Conservation (phyloP, 306 rosid species). For the Vigna reflexopilosa region DNA sequence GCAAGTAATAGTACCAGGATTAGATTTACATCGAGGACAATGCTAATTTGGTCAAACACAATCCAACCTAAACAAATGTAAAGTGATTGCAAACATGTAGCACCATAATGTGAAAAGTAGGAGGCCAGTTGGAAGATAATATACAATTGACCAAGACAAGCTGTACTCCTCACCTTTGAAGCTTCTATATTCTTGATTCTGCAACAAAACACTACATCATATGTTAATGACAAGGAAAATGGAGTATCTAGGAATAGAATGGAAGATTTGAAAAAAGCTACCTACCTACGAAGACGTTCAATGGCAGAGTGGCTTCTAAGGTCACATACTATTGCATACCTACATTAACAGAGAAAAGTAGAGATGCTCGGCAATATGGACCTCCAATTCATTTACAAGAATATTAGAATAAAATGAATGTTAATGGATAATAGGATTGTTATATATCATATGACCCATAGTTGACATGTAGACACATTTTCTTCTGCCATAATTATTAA, state of each 20-base stretch:
- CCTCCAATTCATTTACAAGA: slow-evolving; percentile 7
- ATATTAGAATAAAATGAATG: not conserved
- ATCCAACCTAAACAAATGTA: slow-evolving; percentile 3
- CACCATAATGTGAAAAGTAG: slow-evolving; percentile 17
- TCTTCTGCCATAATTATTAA: not conserved
- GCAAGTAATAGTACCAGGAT: slow-evolving; percentile 26
- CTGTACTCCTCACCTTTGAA: slow-evolving; percentile 67
- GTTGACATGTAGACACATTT: slow-evolving; percentile 7
- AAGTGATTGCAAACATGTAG: slow-evolving; percentile 32
- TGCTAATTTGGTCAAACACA: slow-evolving; percentile 24
- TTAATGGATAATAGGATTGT: not conserved
- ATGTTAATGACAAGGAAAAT: slow-evolving; percentile 40
- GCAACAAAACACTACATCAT: slow-evolving; percentile 56
- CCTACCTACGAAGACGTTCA: slow-evolving; percentile 91
- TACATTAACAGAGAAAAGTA: slow-evolving; percentile 39
- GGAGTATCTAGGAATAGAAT: not conserved
- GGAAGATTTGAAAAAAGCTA: not conserved
- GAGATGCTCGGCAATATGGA: not conserved
- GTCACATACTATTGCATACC: slow-evolving; percentile 92
- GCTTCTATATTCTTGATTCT: slow-evolving; percentile 89
- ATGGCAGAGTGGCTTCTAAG: slow-evolving; percentile 77
- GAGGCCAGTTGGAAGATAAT: slow-evolving; percentile 24
- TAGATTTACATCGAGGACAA: not conserved
- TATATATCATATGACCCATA: not conserved
- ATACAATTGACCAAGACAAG: slow-evolving; percentile 36